Evolutionary conservation across 495 filamentous ascomycete species (phyloP).

Genomic region (Tuber calosporum): DNA sequence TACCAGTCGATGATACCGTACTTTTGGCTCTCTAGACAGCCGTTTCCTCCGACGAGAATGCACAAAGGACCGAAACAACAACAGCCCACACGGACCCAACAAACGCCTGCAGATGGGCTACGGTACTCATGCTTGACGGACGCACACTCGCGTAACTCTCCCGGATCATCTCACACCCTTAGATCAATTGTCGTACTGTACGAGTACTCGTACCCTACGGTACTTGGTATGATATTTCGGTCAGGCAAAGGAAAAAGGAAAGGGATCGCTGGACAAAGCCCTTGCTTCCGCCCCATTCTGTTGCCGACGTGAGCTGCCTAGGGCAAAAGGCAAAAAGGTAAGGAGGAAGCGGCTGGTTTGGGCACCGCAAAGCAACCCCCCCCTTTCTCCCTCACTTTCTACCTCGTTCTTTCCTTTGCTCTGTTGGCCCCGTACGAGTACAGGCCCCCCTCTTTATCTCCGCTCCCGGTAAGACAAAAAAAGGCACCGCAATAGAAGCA

Average conservation of each 20-base stretch:
- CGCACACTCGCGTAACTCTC: slow-evolving; percentile 42
- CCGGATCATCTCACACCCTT: slow-evolving; percentile 36
- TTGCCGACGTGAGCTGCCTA: slow-evolving; percentile 32
- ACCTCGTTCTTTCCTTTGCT: slow-evolving; percentile 10
- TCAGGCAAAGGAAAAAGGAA: slow-evolving; percentile 13
- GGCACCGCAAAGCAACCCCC: slow-evolving; percentile 22
- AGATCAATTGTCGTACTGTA: slow-evolving; percentile 23
- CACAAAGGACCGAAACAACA: slow-evolving; percentile 34
- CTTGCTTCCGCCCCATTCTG: slow-evolving; percentile 32
- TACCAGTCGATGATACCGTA: no score
- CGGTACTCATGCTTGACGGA: slow-evolving; percentile 39
- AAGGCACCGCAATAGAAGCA: slow-evolving; percentile 36
- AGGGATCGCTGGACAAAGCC: slow-evolving; percentile 34
- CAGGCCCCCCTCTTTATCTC: slow-evolving; percentile 29
- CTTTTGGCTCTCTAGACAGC: background rate
- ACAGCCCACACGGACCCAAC: slow-evolving; percentile 34
- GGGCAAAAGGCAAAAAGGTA: background rate
- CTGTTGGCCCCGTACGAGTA: slow-evolving; percentile 28
- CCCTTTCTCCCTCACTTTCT: slow-evolving; percentile 5
- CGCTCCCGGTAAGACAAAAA: slow-evolving; percentile 16
- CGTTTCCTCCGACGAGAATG: background rate
- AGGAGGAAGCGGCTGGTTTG: slow-evolving; percentile 7
- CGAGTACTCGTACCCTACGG: no score
- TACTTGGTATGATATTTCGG: slow-evolving; percentile 19
- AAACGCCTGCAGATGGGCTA: slow-evolving; percentile 40